Evolutionary conservation across 139 green algal genomes (phyloP), one percentile per base, ranked within the genome.

Genomic region (Ostreobium quekettii): DNA sequence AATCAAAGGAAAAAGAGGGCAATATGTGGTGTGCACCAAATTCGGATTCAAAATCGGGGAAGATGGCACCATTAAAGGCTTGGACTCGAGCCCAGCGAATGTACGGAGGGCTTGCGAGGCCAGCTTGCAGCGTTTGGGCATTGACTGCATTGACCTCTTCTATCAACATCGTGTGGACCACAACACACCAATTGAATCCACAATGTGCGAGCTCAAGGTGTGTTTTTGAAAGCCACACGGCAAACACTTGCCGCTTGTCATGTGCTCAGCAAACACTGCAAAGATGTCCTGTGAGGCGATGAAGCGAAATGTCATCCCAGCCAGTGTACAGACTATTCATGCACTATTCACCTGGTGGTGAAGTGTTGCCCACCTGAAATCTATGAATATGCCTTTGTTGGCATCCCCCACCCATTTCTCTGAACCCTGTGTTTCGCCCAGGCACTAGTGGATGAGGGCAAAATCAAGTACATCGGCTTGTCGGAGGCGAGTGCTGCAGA

Each of bases 381-480:
- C n/a, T n/a, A n/a, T n/a, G n/a, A n/a, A n/a, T n/a, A n/a, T n/a
- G n/a, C n/a, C n/a, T n/a, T n/a, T n/a, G n/a, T n/a, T n/a, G n/a
- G n/a, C n/a, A n/a, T 11, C 8, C 7, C 58, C 22, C 53, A 6
- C 29, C 2, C 4, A 48, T 3, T 15, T 42, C 2, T 48, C 1
- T 39, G 32, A 37, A 26, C 19, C 15, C 42, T 53, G 42, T 64
- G 33, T 4, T 37, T 15, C 5, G 28, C 62, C 28, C 73, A 83
- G 77, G 39, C 56, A 47, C 68, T 91, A 47, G 71, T 86, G 28
- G 47, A 76, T 30, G 81, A 88, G 66, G 86, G 86, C 60, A 93
- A 91, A 75, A 71, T 91, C 30, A 82, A 76, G 67, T 82, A 90
- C 73, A 74, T 92, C 15, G 87, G 87, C 1, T 38, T 94, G 15